A percentile compares a stretch with the other conserved stretches of the same genome.
These are phyloP conservation scores for Pistacia atlantica DNA, from an alignment of 345 rosid species.

Conservation along the genomic window DNA sequence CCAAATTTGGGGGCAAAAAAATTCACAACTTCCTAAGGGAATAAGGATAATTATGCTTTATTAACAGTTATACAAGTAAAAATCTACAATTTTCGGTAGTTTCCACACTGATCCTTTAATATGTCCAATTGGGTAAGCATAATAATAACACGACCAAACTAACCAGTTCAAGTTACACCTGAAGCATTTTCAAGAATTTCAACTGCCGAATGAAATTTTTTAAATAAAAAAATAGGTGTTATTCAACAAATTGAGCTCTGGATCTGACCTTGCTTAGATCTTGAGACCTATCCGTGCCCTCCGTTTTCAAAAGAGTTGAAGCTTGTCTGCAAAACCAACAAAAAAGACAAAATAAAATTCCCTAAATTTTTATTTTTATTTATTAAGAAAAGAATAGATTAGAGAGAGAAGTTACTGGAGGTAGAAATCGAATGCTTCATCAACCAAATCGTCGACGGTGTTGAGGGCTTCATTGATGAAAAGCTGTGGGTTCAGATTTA, in stretches of 20 bases:
- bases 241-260: background rate
- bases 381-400: no score
- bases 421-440: conserved; percentile 67
- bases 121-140: background rate
- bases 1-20: background rate
- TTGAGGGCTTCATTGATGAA: conserved; percentile 80
- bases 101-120: background rate
- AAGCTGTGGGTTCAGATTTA: conserved; percentile 66
- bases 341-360: background rate
- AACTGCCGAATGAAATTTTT: background rate
- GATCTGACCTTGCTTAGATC: conserved; percentile 52
- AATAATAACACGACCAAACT: no score
- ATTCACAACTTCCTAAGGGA: background rate
- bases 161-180: background rate
- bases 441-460: conserved; percentile 60
- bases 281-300: conserved; percentile 48
- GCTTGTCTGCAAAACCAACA: conserved; percentile 54
- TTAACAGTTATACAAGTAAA: background rate
- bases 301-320: conserved; percentile 40
- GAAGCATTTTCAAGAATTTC: background rate
- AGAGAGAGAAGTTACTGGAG: conserved; percentile 36
- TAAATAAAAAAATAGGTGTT: background rate
- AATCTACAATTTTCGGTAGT: background rate
- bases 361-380: background rate
- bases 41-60: background rate